Base-by-base conservation (phyloP, 108 stramenopile genomes). In the Skeletonema grethae region DNA sequence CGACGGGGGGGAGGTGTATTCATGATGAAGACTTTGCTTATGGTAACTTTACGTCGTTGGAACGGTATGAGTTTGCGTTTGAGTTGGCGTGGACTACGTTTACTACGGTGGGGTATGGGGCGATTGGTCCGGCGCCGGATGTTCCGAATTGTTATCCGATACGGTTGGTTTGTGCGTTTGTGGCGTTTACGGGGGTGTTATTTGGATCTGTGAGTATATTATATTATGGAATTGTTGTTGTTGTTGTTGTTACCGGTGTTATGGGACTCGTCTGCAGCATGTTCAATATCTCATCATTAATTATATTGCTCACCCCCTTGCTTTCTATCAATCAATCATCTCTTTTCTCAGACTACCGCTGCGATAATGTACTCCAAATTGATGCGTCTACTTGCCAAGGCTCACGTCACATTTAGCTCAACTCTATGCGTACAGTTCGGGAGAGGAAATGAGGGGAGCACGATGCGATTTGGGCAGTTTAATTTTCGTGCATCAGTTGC, bases 51-150 rank as follows among this genome's bases (percentile, higher is more conserved):
- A 31, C 31, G 0, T 4, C 7, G 0, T 34, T 20, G 35, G 62
- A 60, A 12, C 55, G 65, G 16, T 69, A 76, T 38, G 68, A 72
- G 35, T 25, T 70, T 13, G 68, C 61, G 7, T 76, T 69, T 55
- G 75, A 76, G 12, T 31, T 77, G 31, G 57, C 69, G 3, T 80
- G 79, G 79, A 61, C 67, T 7, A 80, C 79, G 7, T 80, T 80
- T 48, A 75, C 65, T 10, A 80, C 79, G 9, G 79, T 80, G 31
- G 74, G 73, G 12, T 75, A 75, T 55, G 79, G 79, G 15, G 60
- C 63, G 9, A 48, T 79, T n/a, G 61, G 63, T 35, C 67, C 74
- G 2, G 53, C 41, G 9, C 41, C 50, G 9, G 69, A 69, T 32
- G 38, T 39, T 9, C 30, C 41, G 39, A 61, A 63, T 12, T 80